Evolutionary conservation across 306 rosid genomes (phyloP), one percentile per base, ranked within the genome.

Genomic region (Lathyrus tuberosus): DNA sequence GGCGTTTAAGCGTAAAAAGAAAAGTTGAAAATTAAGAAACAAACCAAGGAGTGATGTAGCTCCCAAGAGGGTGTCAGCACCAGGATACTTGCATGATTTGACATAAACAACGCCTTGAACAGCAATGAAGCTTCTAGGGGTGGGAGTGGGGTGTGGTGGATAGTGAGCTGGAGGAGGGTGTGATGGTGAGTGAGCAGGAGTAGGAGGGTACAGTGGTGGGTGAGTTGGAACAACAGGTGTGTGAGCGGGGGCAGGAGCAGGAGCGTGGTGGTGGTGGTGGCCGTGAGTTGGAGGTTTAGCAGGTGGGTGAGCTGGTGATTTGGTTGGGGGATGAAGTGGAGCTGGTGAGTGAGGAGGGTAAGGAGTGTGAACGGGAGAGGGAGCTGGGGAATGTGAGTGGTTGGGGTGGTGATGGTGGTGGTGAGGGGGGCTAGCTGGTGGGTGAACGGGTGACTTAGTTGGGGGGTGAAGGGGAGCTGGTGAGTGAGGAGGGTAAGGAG

Each of bases 31-130:
- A 4, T 11, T 53, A 5, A 3, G 76, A 53, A 53, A 64, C 72
- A 14, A 17, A 93, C 98, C 97, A 44, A 73, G 76, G 14, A 83
- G 33, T 4, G 85, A 82, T 1, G 86, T 41, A 73, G 96, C 98
- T 41, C 81, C 89, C 62, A 60, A 38, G 22, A 90, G 96, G 2
- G 94, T 86, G 53, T 84, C 85, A 20, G 40, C 49, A 0, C 92
- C 92, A 56, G 85, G 22, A 37, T 88, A 87, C 52, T 88, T 85
- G 93, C 97, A 93, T 10, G 89, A 63, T 70, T 90, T 90, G 80
- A 87, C 80, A 49, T 76, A 90, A 41, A 93, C 98, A 35, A 93
- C 98, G 5, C 98, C 98, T 74, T 93, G 89, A n/a, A 93, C 94
- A 0, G 96, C 90, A 0, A 88, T 80, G 26, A 78, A 84, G 78